Percentiles rank a stretch among this genome's conserved stretches.
Evolutionary conservation across 164 flowering plant species (phyloP).

Genomic region (Stephania japonica): DNA sequence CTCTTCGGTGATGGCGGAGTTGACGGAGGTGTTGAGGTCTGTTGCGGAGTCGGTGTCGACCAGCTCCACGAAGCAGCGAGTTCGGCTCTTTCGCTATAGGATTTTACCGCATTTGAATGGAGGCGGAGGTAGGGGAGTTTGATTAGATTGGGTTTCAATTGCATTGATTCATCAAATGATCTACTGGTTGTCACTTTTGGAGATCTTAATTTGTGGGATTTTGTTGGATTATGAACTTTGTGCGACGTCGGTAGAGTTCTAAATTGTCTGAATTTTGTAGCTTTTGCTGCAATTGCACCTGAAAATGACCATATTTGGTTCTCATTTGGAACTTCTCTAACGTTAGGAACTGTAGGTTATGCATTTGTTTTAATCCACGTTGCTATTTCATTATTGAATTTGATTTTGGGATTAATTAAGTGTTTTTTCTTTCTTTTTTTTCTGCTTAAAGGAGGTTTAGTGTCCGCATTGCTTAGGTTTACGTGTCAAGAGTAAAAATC

Average conservation of each 20-base stretch:
- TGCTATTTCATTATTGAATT: background rate
- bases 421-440: too few species aligned
- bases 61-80: background rate
- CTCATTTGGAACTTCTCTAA: background rate
- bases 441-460: background rate
- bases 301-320: background rate
- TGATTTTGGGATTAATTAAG: background rate
- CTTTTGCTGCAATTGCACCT: background rate
- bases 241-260: background rate
- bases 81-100: background rate
- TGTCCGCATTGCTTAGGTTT: background rate
- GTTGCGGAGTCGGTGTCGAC: conserved; percentile 9
- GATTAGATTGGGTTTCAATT: background rate
- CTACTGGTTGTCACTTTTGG: background rate
- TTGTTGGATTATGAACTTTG: too few species aligned
- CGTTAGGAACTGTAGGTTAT: too few species aligned
- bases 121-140: conserved; percentile 4
- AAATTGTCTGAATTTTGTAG: too few species aligned
- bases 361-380: background rate
- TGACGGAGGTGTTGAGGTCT: conserved; percentile 5
- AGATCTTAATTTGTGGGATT: background rate
- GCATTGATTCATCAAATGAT: background rate
- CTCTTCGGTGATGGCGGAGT: background rate
- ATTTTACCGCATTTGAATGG: background rate
- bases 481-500: too few species aligned